Base-by-base conservation (phyloP, 2,329 filamentous ascomycete genomes). In the Huntiella bhutanensis region DNA sequence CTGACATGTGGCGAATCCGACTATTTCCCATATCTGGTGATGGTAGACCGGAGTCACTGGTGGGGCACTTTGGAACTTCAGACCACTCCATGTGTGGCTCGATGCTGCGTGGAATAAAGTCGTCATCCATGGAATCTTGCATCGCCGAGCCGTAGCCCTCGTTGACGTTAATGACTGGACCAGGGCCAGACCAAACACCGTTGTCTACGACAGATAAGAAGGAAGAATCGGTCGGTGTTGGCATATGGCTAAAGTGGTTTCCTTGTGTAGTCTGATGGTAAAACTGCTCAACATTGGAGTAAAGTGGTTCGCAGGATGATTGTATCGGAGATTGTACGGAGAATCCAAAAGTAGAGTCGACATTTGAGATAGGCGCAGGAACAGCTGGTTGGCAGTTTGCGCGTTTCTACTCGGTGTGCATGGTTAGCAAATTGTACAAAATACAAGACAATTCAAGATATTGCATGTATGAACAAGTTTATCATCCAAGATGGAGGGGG, bases 221-320 rank as follows among this genome's bases (percentile, higher is more conserved):
- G 43, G 60, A 71, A 50, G 69, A 68, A 52, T 75, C 67, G n/a
- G 75, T 74, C 2, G 72, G 72, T 2, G 73, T 75, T 2, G 72
- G 71, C 58, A 75, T 67, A 41, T 71, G 69, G 48, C 65, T 64
- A 15, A 61, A 61, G 5, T 60, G 19, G 13, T 49, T 40, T 39
- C 36, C 33, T 32, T 33, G 37, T 6, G 28, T 16, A 4, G 15
- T 39, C 13, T 47, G 48, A 15, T 43, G 41, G 11, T 34, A 28
- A 17, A 41, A 13, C 53, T 52, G 41, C 53, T 55, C 46, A 51
- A 49, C 22, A 54, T 52, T 45, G 47, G 49, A 47, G 37, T 47
- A 45, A 28, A 48, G 41, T 17, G 49, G 49, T 33, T 67, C 63
- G 46, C 68, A 63, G 50, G 73, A 67, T 58, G 68, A 66, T 49